These are phyloP conservation scores for Leptographium procerum DNA, from an alignment of 2,329 filamentous ascomycete genomes.

Conservation along the genomic window DNA sequence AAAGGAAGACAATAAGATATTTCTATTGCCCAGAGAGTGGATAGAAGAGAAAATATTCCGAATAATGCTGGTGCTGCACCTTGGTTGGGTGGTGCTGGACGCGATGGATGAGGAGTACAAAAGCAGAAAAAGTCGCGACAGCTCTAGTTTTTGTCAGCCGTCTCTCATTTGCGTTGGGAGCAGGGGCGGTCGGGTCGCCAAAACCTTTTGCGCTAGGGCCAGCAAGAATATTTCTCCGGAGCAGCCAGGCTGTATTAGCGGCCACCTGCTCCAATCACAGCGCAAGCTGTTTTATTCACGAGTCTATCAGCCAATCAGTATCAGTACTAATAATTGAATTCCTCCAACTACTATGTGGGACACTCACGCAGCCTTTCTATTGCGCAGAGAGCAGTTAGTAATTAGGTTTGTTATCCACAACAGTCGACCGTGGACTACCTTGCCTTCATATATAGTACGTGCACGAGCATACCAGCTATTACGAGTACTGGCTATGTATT, in stretches of 20 bases:
- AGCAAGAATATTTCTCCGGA: conserved; percentile 17
- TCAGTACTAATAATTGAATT: neutral
- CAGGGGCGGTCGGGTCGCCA: conserved; percentile 22
- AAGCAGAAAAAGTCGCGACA: conserved; percentile 1
- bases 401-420: no score
- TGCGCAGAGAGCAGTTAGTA: no score
- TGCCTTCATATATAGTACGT: no score
- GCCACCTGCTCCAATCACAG: neutral
- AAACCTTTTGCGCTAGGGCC: conserved; percentile 23
- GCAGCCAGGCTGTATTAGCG: neutral
- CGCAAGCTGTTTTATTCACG: neutral
- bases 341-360: neutral
- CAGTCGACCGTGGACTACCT: no score
- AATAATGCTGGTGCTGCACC: neutral
- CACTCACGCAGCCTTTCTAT: neutral
- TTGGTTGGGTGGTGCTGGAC: neutral
- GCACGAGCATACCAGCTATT: no score
- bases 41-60: neutral
- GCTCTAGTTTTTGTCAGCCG: neutral
- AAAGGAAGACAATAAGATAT: neutral
- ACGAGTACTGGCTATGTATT: no score
- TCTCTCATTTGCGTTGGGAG: conserved; percentile 9
- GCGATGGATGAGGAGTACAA: neutral
- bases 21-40: neutral
- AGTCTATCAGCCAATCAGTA: neutral